Conservation (phyloP, 768 basidiomycete genomes). For the Leucocoprinus birnbaumii region DNA sequence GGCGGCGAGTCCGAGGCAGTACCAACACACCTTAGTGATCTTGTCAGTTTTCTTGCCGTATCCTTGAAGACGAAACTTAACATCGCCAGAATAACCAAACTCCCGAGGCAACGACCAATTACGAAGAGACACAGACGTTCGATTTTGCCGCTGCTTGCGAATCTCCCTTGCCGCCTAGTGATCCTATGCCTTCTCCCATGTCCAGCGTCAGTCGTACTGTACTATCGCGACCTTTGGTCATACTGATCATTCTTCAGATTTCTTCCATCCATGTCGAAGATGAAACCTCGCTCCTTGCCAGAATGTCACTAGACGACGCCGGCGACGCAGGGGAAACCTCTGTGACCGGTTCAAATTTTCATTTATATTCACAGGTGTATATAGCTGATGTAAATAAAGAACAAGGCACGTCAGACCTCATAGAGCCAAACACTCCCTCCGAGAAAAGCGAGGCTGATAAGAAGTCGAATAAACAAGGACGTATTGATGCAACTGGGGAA, state of each 20-base stretch:
- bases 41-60: slow-evolving; percentile 35
- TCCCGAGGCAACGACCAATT: slow-evolving; percentile 15
- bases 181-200: not conserved
- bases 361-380: not conserved
- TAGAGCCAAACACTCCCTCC: not conserved
- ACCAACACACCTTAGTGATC: slow-evolving; percentile 51
- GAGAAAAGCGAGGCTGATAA: not conserved
- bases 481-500: slow-evolving; percentile 1
- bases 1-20: slow-evolving; percentile 48
- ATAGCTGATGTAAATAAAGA: not conserved
- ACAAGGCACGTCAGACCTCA: not conserved
- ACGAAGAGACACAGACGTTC: slow-evolving; percentile 53
- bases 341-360: not conserved
- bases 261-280: not conserved
- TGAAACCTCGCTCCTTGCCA: slow-evolving; percentile 5
- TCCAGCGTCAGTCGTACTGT: not conserved
- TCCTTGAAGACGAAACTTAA: not conserved
- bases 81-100: slow-evolving; percentile 15
- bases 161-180: not conserved
- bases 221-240: not conserved
- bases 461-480: not conserved
- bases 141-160: not conserved
- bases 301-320: slow-evolving; percentile 5
- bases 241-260: not conserved
- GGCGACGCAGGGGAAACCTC: not conserved